Conservation (phyloP, 495 filamentous ascomycete genomes). For the Amniculicola lignicola region DNA sequence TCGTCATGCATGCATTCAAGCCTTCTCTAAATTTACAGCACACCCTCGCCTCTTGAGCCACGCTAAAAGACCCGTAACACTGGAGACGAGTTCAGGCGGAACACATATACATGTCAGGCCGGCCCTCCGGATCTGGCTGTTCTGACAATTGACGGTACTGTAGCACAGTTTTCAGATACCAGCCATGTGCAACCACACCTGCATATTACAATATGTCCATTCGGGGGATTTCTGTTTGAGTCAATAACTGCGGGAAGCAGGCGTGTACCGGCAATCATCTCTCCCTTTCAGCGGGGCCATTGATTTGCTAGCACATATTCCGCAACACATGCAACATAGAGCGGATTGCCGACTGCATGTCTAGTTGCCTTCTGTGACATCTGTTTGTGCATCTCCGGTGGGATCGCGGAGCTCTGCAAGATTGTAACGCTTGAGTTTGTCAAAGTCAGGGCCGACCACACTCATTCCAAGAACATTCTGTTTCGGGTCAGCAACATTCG, state of each 20-base stretch:
- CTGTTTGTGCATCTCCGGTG: slow-evolving; percentile 35
- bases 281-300: no score
- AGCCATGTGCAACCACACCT: slow-evolving; percentile 7
- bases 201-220: slow-evolving; percentile 10
- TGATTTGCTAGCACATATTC: no score
- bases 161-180: background rate
- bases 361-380: no score
- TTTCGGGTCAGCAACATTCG: slow-evolving; percentile 9
- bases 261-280: no score
- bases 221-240: slow-evolving; percentile 15
- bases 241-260: background rate
- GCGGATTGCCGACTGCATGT: no score
- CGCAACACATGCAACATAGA: no score
- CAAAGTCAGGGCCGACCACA: slow-evolving; percentile 67
- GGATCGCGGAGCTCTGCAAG: slow-evolving; percentile 62
- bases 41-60: slow-evolving; percentile 9
- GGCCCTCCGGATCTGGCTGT: slow-evolving; percentile 10
- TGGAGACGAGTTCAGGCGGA: slow-evolving; percentile 27
- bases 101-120: slow-evolving; percentile 21
- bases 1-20: slow-evolving; percentile 20
- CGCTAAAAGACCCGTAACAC: background rate
- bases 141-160: background rate
- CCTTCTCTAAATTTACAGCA: background rate
- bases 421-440: slow-evolving; percentile 68
- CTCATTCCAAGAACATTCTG: slow-evolving; percentile 79